Base-by-base conservation (phyloP, 768 basidiomycete genomes). In the Pleurotus citrinopileatus region DNA sequence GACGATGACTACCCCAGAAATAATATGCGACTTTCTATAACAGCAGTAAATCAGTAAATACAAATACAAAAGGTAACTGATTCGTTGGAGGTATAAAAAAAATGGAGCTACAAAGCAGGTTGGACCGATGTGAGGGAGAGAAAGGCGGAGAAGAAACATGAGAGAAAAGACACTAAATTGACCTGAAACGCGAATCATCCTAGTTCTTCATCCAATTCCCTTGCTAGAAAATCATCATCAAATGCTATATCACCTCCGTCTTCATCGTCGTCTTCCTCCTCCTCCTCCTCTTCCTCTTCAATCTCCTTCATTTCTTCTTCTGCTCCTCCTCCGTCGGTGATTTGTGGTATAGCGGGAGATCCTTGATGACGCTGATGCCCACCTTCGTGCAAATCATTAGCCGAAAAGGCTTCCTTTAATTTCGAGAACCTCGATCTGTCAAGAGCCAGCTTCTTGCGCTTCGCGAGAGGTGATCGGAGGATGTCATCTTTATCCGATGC, bases 211-310 rank as follows among this genome's bases (percentile, higher is more conserved):
- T 83, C 87, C 59, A 91, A 72, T 63, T 87, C 90, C 34, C 84
- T 77, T n/a, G 88, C 83, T n/a, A 91, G 72, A 64, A 90, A 90
- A 64, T 91, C 89, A 37, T 89, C 88, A 3, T 88, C 87, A 1
- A 80, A 78, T 1, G 82, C 82, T 0, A 77, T 78, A 10, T 73
- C 78, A 0, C 73, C 77, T 0, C 70, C 77, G 0, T 76, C 79
- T 2, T 78, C 78, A 0, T 76, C 79, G 3, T 80, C 81, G 0
- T 76, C 80, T 0, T 74, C 67, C 0, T 69, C 71, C 7, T 62
- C 70, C 2, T 67, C 70, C 15, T 67, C 71, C 17, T 70, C 70
- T 42, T 74, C 72, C 34, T 72, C 73, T 57, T 73, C 68, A 57
- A 67, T 66, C 56, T 71, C 62, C 2, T 55, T 64, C 20, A 57